Base-by-base conservation (phyloP, 1,284 basidiomycete species). In the Inonotus obliquus region DNA sequence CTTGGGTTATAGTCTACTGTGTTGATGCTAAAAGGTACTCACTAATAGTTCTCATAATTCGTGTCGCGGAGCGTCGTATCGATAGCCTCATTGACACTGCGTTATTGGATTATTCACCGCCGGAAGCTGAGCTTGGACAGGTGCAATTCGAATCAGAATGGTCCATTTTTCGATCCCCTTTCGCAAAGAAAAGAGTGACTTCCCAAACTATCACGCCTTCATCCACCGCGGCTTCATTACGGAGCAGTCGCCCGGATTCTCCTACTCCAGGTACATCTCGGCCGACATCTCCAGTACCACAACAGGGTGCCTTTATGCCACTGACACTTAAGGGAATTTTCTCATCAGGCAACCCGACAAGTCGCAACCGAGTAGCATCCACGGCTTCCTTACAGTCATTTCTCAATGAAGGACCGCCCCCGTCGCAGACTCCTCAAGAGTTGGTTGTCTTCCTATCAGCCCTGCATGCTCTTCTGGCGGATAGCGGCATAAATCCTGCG, bases 111-210 rank as follows among this genome's bases (percentile, higher is more conserved):
- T 89, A 92, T 69, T 84, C 91, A 32, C 82, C 94, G 0, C 78
- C 90, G 14, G 85, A 91, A 1, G 87, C 86, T 9, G 87, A 90
- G 60, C 87, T 94, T 64, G 89, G 92, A 53, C 83, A 86, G 41
- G 80, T 98, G 23, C 89, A 94, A 61, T 99, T 98, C 69, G 94
- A 98, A 74, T 94, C 93, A 9, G 96, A 98, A 66, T 98, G 96
- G 95, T 89, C 90, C 0, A 89, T 97, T 67, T 81, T 97, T 55
- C 85, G 92, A 38, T 85, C 77, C 23, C 73, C 87, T 5, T 89
- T 96, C 65, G 83, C 82, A 7, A 82, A 81, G 64, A 94, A 89
- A 77, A 90, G 86, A 72, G 65, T 73, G n/a, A 13, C 48, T n/a
- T 57, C 62, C 62, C 60, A 61, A 27, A 75, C 71, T 25, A 64